Conservation (phyloP, 257 asterid genomes). For the Cruciata laevipes region DNA sequence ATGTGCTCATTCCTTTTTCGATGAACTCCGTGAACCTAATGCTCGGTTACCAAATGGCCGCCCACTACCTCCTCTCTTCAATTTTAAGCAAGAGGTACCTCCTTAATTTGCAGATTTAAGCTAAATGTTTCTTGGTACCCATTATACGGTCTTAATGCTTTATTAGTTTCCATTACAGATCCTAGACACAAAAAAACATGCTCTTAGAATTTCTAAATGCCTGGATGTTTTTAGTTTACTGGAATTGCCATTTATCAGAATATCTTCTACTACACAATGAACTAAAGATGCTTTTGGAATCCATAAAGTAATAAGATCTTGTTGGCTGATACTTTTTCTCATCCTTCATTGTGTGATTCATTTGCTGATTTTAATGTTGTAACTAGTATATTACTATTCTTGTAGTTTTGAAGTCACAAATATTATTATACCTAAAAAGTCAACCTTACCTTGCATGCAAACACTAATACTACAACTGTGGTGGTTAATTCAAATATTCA, state of each 20-base stretch:
- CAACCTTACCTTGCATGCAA: background rate
- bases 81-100: slow-evolving; percentile 86
- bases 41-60: slow-evolving; percentile 80
- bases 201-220: background rate
- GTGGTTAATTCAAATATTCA: background rate
- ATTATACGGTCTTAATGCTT: background rate
- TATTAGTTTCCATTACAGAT: background rate
- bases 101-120: background rate
- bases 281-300: background rate
- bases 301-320: background rate
- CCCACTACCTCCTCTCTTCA: slow-evolving; percentile 77
- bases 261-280: background rate
- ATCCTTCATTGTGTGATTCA: background rate
- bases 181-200: background rate
- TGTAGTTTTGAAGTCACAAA: too few species aligned
- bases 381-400: background rate
- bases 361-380: background rate
- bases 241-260: background rate
- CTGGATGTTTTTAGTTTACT: too few species aligned
- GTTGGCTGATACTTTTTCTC: background rate
- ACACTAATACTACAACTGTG: background rate
- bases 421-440: too few species aligned
- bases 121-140: background rate
- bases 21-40: slow-evolving; percentile 91
- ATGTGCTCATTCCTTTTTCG: slow-evolving; percentile 87